phyloP scores from a whole-genome alignment of 768 basidiomycete genomes.

The Russula foetens region DNA sequence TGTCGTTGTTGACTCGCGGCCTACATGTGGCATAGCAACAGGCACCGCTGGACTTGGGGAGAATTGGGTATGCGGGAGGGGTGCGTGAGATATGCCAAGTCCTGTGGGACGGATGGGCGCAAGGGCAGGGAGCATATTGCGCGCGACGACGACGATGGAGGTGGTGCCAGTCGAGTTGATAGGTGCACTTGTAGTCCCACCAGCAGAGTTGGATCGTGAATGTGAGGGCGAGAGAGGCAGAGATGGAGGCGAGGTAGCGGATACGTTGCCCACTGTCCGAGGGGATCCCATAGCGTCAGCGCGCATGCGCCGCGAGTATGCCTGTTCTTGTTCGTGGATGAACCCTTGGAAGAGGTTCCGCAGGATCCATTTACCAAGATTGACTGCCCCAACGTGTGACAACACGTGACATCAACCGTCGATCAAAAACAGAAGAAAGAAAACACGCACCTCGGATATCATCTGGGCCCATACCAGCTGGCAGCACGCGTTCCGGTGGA shows the following conservation, averaged over 20 bases:
- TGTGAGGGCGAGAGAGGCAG: neutral
- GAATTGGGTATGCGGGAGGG: slow-evolving; percentile 11
- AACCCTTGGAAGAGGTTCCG: slow-evolving; percentile 79
- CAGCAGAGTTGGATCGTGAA: neutral
- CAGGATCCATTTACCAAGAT: slow-evolving; percentile 86
- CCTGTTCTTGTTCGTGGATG: slow-evolving; percentile 56
- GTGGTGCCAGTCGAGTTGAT: slow-evolving; percentile 27
- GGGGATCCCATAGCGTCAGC: neutral
- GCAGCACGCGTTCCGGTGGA: slow-evolving; percentile 21
- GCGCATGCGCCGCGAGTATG: slow-evolving; percentile 22
- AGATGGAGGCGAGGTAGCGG: slow-evolving; percentile 1
- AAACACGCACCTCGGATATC: slow-evolving; percentile 67
- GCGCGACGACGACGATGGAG: slow-evolving; percentile 43
- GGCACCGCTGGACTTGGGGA: slow-evolving; percentile 19
- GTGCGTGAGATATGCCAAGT: neutral
- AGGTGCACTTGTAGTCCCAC: neutral
- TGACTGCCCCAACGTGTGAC: slow-evolving; percentile 45
- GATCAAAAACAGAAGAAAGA: neutral
- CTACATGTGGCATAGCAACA: neutral
- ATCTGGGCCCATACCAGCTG: slow-evolving; percentile 56
- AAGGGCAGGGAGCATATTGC: slow-evolving; percentile 55
- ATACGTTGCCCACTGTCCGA: neutral
- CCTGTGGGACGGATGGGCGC: slow-evolving; percentile 39
- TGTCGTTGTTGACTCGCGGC: neutral
- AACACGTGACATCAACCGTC: neutral